phyloP scores from a whole-genome alignment of 768 basidiomycete genomes.

The Pluteus cervinus region DNA sequence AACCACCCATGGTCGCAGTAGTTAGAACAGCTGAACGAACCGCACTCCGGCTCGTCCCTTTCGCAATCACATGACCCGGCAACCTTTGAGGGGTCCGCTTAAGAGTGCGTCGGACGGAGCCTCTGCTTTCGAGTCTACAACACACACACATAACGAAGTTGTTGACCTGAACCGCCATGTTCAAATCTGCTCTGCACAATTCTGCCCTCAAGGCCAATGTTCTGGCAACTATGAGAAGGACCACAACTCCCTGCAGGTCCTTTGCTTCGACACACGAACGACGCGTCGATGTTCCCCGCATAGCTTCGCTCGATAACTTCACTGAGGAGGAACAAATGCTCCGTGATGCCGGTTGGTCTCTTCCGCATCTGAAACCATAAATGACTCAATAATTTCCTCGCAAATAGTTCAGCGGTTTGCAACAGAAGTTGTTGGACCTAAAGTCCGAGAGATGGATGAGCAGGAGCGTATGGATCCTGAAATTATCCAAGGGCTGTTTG shows the following conservation, averaged over 20 bases:
- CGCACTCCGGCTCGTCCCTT: constrained; percentile 6
- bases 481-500: constrained; percentile 84
- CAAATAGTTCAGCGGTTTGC: constrained; percentile 79
- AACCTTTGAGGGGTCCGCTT: constrained; percentile 5
- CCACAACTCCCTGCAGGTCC: constrained; percentile 25
- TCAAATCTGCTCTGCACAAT: constrained; percentile 5
- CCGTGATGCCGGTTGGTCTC: constrained; percentile 72
- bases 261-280: constrained; percentile 19
- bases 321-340: constrained; percentile 96
- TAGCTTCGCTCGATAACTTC: constrained; percentile 71
- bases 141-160: background rate
- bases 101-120: background rate
- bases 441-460: constrained; percentile 97
- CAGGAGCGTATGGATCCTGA: constrained; percentile 88
- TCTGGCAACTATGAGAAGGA: too few species aligned
- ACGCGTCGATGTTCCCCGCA: constrained; percentile 18
- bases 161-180: constrained; percentile 4
- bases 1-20: constrained; percentile 35
- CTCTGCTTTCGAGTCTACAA: background rate
- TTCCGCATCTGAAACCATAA: background rate
- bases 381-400: constrained; percentile 5
- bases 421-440: constrained; percentile 82
- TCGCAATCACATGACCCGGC: constrained; percentile 17
- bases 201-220: too few species aligned
- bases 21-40: constrained; percentile 7